Base-by-base conservation (phyloP, 805 yeast genomes). In the Phaffomyces thermotolerans region DNA sequence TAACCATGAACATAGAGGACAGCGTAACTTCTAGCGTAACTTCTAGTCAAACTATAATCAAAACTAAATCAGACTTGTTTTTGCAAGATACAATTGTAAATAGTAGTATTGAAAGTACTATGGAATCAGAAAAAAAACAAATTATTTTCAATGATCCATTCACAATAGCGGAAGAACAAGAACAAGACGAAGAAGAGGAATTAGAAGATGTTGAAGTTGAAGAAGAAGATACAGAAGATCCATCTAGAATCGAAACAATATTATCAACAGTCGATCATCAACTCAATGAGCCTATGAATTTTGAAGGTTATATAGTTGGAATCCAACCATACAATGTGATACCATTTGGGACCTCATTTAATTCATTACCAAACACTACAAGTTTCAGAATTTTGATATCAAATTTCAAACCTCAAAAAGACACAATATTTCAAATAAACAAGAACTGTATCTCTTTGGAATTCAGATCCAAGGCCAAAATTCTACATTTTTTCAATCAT, bases 311-410 rank as follows among this genome's bases (percentile, higher is more conserved):
- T 20, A 37, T 47, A 2, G 37, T 52, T 27, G 54, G 54, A 4
- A 40, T 47, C 12, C 46, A 46, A 4, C 57, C 56, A 14, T 15
- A 14, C 0, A 36, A 44, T 23, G 36, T 48, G 10, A 14, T 34
- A 24, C 31, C 48, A 1, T 31, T 53, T 41, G 55, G 54, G 3
- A 44, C 35, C 15, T 34, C 56, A n/a, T 53, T 40, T 24, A 30
- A 48, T 3, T 42, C 43, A 4, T 20, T 43, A 12, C 32, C 43
- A 3, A 42, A 31, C 9, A 33, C 44, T 4, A 47, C 47, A 3
- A 51, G 43, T 32, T 52, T 53, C 35, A 44, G 47, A 30, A 15
- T 53, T 10, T 22, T 48, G 1, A 45, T 53, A n/a, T 48, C 57
- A 8, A 52, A 53, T 39, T 14, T 48, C 4, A 36, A n/a, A 6